Evolutionary conservation across 441 rosid genomes (phyloP).

Genomic region (Flueggea neowawraea): DNA sequence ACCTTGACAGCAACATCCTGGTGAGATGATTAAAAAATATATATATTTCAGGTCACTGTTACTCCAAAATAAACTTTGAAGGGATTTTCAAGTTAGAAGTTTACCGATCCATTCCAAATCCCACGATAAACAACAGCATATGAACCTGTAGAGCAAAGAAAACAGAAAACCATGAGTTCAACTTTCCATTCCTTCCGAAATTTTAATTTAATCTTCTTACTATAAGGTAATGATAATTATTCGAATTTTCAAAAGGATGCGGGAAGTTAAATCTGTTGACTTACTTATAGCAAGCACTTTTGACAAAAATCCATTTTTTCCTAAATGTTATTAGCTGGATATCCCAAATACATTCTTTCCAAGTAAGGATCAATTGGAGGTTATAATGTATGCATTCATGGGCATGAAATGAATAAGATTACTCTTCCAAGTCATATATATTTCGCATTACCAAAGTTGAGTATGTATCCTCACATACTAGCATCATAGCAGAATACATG

Average conservation of each 20-base stretch:
- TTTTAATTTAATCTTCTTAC: not conserved
- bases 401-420: too few species aligned
- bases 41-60: constrained; percentile 7
- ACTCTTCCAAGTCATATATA: not conserved
- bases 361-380: too few species aligned
- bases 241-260: not conserved
- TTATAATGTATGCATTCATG: too few species aligned
- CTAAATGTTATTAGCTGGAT: too few species aligned
- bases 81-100: constrained; percentile 15
- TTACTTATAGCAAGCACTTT: too few species aligned
- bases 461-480: not conserved
- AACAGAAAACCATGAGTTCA: not conserved
- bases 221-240: not conserved
- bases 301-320: too few species aligned
- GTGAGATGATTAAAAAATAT: constrained; percentile 10
- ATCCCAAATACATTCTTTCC: too few species aligned
- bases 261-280: not conserved
- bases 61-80: constrained; percentile 1
- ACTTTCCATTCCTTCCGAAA: not conserved
- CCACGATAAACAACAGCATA: constrained; percentile 72
- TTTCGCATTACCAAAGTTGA: not conserved
- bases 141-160: constrained; percentile 46
- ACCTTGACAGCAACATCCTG: constrained; percentile 91
- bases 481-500: not conserved
- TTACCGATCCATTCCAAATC: constrained; percentile 86